phyloP scores from a whole-genome alignment of 2,329 filamentous ascomycete genomes.

The Fusarium cicatricum region DNA sequence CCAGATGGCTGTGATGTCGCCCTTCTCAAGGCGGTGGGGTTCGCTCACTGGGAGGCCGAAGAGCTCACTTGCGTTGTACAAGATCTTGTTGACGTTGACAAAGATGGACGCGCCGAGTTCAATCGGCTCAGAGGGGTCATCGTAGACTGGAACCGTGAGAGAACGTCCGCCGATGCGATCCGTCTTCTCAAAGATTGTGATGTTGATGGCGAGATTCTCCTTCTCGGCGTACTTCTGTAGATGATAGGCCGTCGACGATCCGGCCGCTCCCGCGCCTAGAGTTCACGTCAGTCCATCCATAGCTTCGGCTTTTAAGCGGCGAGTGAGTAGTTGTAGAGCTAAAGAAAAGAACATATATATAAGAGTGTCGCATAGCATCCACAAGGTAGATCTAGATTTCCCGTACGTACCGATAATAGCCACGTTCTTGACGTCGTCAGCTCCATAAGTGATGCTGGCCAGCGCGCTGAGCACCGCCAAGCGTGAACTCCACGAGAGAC shows the following conservation, averaged over 20 bases:
- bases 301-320: too few relatives aligned
- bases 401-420: constrained; percentile 49
- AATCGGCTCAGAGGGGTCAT: constrained; percentile 71
- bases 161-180: constrained; percentile 83
- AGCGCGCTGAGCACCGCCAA: constrained; percentile 33
- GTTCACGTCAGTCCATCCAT: constrained; percentile 10
- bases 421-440: constrained; percentile 44
- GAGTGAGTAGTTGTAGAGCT: background rate
- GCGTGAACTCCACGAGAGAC: constrained; percentile 10
- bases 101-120: constrained; percentile 96
- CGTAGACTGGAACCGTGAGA: constrained; percentile 82
- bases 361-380: background rate
- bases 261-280: constrained; percentile 86
- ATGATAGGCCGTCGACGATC: constrained; percentile 86
- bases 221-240: constrained; percentile 74
- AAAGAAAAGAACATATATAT: background rate
- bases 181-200: constrained; percentile 88
- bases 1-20: constrained; percentile 79
- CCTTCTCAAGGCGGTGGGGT: constrained; percentile 55
- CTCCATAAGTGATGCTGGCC: constrained; percentile 14
- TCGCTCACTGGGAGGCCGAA: constrained; percentile 73
- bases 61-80: constrained; percentile 74
- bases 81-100: constrained; percentile 82
- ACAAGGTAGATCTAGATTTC: background rate
- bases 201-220: constrained; percentile 70